These are phyloP conservation scores for Cylindrotheca fusiformis DNA, from an alignment of 108 stramenopile species.

Conservation along the genomic window DNA sequence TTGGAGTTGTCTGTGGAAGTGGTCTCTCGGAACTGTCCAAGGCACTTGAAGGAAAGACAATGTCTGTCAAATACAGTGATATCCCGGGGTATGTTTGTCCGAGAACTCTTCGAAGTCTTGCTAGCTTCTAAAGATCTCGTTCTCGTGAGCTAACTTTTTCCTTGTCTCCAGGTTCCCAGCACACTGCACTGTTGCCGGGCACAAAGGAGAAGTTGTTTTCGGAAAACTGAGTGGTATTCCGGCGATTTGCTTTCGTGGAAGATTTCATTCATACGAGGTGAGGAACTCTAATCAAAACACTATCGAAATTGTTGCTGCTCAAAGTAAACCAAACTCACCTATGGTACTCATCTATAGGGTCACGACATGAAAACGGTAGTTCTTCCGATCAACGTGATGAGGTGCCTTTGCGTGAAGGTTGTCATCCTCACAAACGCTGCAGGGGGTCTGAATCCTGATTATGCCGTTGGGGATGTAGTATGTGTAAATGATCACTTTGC, in stretches of 20 bases:
- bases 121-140: neutral
- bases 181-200: constrained; percentile 81
- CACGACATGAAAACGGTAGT: constrained; percentile 84
- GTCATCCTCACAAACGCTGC: constrained; percentile 92
- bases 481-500: constrained; percentile 87
- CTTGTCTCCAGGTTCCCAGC: constrained; percentile 47
- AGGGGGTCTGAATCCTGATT: constrained; percentile 77
- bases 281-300: neutral
- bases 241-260: constrained; percentile 84
- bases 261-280: constrained; percentile 91
- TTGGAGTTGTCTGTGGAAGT: constrained; percentile 91
- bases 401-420: constrained; percentile 75
- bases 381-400: constrained; percentile 78
- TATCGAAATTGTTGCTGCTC: neutral
- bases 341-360: constrained; percentile 31
- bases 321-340: neutral
- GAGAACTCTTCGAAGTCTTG: neutral
- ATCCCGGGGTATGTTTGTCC: constrained; percentile 63
- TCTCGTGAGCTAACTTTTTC: neutral
- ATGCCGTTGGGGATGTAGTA: constrained; percentile 87
- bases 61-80: constrained; percentile 64
- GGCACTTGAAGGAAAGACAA: constrained; percentile 44
- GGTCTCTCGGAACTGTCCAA: constrained; percentile 79
- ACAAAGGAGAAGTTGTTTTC: constrained; percentile 88
- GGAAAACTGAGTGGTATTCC: constrained; percentile 61